Evolutionary conservation across 2,329 filamentous ascomycete species (phyloP).

Genomic region (Stemphylium lycopersici): DNA sequence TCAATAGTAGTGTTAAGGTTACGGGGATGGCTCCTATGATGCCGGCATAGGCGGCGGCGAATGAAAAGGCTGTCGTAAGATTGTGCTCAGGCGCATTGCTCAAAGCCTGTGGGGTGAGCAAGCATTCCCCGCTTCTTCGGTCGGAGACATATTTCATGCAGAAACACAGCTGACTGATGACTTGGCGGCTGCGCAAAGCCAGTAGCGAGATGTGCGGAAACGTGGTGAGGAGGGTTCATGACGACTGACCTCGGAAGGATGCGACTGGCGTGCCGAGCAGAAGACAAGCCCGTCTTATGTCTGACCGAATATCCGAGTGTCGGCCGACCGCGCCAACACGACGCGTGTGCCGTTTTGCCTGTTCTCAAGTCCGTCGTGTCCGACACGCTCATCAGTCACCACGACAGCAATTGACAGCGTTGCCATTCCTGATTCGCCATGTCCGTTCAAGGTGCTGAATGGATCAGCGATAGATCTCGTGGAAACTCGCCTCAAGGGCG

Average conservation of each 20-base stretch:
- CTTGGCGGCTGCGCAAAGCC: not conserved
- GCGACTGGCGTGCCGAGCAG: not conserved
- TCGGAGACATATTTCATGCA: not conserved
- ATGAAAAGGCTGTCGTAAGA: conserved; percentile 1
- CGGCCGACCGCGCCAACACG: not conserved
- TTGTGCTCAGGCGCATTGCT: conserved; percentile 4
- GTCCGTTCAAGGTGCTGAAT: conserved; percentile 34
- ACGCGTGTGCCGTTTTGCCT: conserved; percentile 10
- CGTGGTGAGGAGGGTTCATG: no score
- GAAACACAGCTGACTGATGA: not conserved
- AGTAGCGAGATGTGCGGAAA: not conserved
- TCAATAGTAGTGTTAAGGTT: no score
- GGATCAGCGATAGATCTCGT: conserved; percentile 35
- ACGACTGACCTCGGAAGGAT: not conserved
- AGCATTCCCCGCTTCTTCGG: conserved; percentile 22
- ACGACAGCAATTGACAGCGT: not conserved
- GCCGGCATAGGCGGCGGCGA: not conserved
- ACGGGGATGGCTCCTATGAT: not conserved
- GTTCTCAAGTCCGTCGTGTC: conserved; percentile 31
- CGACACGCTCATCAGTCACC: conserved; percentile 17
- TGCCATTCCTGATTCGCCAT: conserved; percentile 18
- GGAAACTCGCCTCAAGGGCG: conserved; percentile 34
- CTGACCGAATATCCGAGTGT: conserved; percentile 1
- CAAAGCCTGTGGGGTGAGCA: conserved; percentile 14
- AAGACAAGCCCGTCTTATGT: conserved; percentile 5